Evolutionary conservation across 495 filamentous ascomycete genomes (phyloP).

Genomic region (Tuber melanosporum): DNA sequence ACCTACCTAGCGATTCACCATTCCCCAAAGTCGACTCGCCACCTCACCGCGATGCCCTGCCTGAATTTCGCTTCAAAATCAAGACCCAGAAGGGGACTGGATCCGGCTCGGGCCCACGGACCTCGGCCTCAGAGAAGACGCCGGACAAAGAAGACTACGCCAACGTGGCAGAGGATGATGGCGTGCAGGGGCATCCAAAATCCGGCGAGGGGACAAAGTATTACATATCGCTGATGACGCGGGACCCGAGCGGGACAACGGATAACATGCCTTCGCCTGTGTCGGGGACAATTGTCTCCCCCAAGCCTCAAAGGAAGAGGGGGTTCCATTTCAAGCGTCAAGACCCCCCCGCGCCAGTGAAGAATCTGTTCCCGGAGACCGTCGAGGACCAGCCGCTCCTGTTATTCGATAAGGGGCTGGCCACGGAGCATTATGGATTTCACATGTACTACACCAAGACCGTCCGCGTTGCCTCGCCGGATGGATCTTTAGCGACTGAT

Average conservation of each 20-base stretch:
- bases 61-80: conserved; percentile 34
- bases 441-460: conserved; percentile 87
- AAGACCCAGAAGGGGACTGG: conserved; percentile 8
- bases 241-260: conserved; percentile 18
- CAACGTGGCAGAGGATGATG: conserved; percentile 47
- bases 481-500: conserved; percentile 50
- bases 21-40: conserved; percentile 16
- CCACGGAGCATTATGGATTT: conserved; percentile 86
- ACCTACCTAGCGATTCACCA: conserved; percentile 23
- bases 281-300: conserved; percentile 35
- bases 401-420: conserved; percentile 72
- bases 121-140: conserved; percentile 18
- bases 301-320: conserved; percentile 28
- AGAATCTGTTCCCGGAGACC: conserved; percentile 62
- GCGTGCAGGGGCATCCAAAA: conserved; percentile 52
- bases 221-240: conserved; percentile 51
- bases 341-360: conserved; percentile 50
- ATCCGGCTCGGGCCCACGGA: neutral
- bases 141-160: conserved; percentile 26
- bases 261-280: neutral
- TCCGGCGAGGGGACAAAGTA: conserved; percentile 65
- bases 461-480: conserved; percentile 46
- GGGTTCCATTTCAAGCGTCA: conserved; percentile 45
- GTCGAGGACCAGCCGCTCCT: conserved; percentile 70
- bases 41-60: neutral